A percentile compares a stretch with the other conserved stretches of the same genome.
These are phyloP conservation scores for Atkinsonella texensis DNA, from an alignment of 2,329 filamentous ascomycete genomes.

Conservation along the genomic window DNA sequence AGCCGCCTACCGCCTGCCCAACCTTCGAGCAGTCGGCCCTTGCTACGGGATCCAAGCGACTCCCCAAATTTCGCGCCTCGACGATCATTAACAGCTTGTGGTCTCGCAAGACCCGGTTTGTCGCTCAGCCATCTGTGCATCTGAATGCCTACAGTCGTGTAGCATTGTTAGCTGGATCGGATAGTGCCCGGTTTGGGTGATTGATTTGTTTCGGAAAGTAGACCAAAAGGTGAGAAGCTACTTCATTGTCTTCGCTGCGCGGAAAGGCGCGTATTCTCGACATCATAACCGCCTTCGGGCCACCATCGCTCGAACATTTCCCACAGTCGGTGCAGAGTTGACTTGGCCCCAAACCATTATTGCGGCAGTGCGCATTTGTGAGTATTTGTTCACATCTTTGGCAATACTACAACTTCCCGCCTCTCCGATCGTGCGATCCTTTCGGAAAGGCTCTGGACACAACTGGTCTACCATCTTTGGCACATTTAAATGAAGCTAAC, in stretches of 20 bases:
- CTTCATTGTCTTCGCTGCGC: background rate
- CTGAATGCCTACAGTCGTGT: too few species aligned
- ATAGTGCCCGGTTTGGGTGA: conserved; percentile 12
- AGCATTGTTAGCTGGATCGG: conserved; percentile 8
- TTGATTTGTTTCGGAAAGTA: background rate
- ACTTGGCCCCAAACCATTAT: background rate
- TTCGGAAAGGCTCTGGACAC: background rate
- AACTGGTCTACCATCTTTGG: background rate
- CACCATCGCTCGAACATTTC: background rate
- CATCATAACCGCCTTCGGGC: background rate
- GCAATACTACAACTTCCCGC: background rate
- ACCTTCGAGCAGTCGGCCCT: background rate
- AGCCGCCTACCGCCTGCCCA: conserved; percentile 2
- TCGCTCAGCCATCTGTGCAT: background rate
- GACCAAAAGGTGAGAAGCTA: background rate
- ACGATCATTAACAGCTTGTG: conserved; percentile 2
- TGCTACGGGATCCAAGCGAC: conserved; percentile 1
- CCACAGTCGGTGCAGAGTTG: background rate
- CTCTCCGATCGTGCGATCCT: background rate
- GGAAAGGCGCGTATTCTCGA: background rate
- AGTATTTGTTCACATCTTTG: background rate
- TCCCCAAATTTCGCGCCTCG: conserved; percentile 7
- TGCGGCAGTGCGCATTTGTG: background rate
- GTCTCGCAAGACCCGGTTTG: conserved; percentile 1
- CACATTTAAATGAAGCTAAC: background rate